These are phyloP conservation scores for Aspergillus sparsus DNA, from an alignment of 495 filamentous ascomycete genomes.

Conservation along the genomic window DNA sequence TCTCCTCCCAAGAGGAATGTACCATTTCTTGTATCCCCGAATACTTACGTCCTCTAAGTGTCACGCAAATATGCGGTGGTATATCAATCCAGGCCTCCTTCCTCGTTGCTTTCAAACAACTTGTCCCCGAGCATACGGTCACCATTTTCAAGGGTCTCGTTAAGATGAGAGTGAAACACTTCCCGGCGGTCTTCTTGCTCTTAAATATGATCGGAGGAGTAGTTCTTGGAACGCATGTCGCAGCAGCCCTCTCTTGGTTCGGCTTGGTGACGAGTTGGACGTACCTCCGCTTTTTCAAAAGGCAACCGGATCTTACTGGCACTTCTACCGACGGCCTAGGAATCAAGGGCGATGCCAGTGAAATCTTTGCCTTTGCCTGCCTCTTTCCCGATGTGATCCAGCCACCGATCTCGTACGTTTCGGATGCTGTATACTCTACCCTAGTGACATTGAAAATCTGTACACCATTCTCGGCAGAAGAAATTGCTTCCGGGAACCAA, in stretches of 20 bases:
- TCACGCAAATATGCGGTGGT: slow-evolving; percentile 78
- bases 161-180: slow-evolving; percentile 89
- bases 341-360: slow-evolving; percentile 81
- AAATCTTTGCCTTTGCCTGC: slow-evolving; percentile 91
- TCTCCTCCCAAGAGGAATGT: slow-evolving; percentile 25
- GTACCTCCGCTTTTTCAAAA: slow-evolving; percentile 94
- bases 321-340: slow-evolving; percentile 52
- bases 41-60: slow-evolving; percentile 50
- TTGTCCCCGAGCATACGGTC: slow-evolving; percentile 97
- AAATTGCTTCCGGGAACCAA: slow-evolving; percentile 78
- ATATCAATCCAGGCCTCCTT: slow-evolving; percentile 89
- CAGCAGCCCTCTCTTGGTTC: slow-evolving; percentile 74
- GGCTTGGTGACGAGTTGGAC: slow-evolving; percentile 90
- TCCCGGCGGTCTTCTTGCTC: slow-evolving; percentile 85
- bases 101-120: slow-evolving; percentile 96
- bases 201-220: slow-evolving; percentile 75
- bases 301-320: slow-evolving; percentile 63
- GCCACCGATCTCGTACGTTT: slow-evolving; percentile 69
- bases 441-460: slow-evolving; percentile 75
- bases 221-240: slow-evolving; percentile 82
- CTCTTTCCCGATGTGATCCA: slow-evolving; percentile 92
- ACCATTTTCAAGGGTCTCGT: slow-evolving; percentile 83
- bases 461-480: slow-evolving; percentile 83
- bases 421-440: slow-evolving; percentile 70
- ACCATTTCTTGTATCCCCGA: slow-evolving; percentile 32